phyloP scores from a whole-genome alignment of 129 eudicot genomes.

The Flaveria bidentis region DNA sequence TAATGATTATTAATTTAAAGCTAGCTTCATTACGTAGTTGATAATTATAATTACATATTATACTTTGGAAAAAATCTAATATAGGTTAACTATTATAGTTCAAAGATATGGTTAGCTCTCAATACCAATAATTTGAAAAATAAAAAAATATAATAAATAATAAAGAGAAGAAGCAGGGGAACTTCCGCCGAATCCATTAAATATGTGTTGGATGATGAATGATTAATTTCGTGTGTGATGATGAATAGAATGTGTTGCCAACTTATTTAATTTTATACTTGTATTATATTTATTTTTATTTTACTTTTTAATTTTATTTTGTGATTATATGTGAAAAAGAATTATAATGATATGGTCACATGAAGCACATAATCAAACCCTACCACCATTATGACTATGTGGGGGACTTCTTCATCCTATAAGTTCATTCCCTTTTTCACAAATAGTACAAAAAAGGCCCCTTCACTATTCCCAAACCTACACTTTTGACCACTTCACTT shows the following conservation, averaged over 20 bases:
- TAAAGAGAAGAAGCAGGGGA: constrained; percentile 20
- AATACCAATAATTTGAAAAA: not conserved
- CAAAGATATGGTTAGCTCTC: not conserved
- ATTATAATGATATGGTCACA: constrained; percentile 41
- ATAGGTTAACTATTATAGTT: not conserved
- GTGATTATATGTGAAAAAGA: constrained; percentile 4
- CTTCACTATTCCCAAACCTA: constrained; percentile 19
- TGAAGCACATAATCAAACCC: constrained; percentile 41
- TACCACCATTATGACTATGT: constrained; percentile 33
- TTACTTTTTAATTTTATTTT: not conserved
- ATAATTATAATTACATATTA: not conserved
- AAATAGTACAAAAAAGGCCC: constrained; percentile 15
- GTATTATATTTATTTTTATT: not conserved
- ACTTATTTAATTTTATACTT: not conserved
- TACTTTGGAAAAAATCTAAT: not conserved
- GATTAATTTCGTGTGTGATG: constrained; percentile 39
- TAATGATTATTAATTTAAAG: not conserved
- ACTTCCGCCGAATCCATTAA: constrained; percentile 38
- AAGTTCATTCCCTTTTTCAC: not conserved
- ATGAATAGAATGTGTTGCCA: constrained; percentile 32
- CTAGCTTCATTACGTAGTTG: not conserved
- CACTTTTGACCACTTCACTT: constrained; percentile 24
- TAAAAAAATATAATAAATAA: not conserved
- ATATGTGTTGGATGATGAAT: constrained; percentile 34
- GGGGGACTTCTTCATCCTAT: constrained; percentile 29